phyloP scores from a whole-genome alignment of 208 protist genomes.

The Crithidia expoeki region DNA sequence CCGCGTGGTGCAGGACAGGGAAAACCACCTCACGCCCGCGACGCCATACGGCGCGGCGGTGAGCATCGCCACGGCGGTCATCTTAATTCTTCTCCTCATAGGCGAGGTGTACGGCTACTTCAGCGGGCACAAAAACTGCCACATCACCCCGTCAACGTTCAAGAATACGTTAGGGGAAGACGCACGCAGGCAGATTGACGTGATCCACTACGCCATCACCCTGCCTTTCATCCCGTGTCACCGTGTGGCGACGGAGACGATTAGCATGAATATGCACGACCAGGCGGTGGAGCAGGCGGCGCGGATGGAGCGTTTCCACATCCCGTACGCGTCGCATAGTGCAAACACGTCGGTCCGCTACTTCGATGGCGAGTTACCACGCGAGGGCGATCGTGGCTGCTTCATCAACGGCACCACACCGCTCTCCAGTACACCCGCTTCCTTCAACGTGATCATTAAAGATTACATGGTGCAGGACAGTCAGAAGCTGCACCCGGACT shows the following conservation, averaged over 20 bases:
- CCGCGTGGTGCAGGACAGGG: conserved; percentile 45
- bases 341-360: conserved; percentile 4
- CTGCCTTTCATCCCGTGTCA: conserved; percentile 33
- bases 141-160: conserved; percentile 32
- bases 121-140: conserved; percentile 37
- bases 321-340: conserved; percentile 14
- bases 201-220: conserved; percentile 30
- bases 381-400: conserved; percentile 28
- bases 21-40: conserved; percentile 38
- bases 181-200: conserved; percentile 10
- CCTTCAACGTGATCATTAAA: conserved; percentile 33
- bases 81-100: conserved; percentile 30
- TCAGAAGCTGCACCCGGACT: conserved; percentile 20
- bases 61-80: conserved; percentile 21
- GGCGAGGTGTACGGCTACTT: conserved; percentile 32
- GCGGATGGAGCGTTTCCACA: conserved; percentile 14
- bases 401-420: conserved; percentile 25
- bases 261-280: conserved; percentile 7
- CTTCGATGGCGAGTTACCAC: conserved; percentile 10
- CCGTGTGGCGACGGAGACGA: conserved; percentile 18
- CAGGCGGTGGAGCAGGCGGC: not conserved
- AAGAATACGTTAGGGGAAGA: conserved; percentile 22
- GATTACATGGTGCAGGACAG: conserved; percentile 17
- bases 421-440: conserved; percentile 13
- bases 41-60: conserved; percentile 30